Conservation (phyloP, 495 filamentous ascomycete genomes). For the Penicillium bovifimosum region DNA sequence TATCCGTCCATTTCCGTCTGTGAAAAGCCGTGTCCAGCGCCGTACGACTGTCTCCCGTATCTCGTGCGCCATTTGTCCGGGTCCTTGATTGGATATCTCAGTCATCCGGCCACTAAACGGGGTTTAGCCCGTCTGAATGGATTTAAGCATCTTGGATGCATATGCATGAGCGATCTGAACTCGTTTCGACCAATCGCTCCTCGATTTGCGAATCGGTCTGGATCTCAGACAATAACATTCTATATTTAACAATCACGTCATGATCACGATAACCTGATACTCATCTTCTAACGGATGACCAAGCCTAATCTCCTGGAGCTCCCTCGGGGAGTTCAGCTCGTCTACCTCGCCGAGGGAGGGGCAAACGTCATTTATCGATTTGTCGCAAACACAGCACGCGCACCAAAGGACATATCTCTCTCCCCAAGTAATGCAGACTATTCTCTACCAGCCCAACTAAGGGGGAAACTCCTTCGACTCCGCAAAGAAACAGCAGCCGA, state of each 20-base stretch:
- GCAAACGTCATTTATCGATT: slow-evolving; percentile 68
- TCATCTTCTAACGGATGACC: slow-evolving; percentile 31
- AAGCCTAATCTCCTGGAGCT: slow-evolving; percentile 36
- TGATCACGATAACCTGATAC: not conserved
- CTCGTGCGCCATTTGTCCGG: not conserved
- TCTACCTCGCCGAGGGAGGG: slow-evolving; percentile 61
- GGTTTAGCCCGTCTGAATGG: slow-evolving; percentile 1
- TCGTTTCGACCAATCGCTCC: slow-evolving; percentile 3
- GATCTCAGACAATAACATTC: not conserved
- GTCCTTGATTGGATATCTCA: not conserved
- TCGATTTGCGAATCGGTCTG: not conserved
- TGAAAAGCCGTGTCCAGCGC: not conserved
- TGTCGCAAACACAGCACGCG: slow-evolving; percentile 20
- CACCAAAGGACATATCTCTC: slow-evolving; percentile 7
- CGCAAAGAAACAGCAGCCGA: slow-evolving; percentile 57
- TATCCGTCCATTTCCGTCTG: not conserved
- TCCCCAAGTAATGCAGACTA: slow-evolving; percentile 6
- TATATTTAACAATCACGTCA: not conserved
- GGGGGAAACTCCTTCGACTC: slow-evolving; percentile 57
- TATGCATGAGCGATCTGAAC: slow-evolving; percentile 7
- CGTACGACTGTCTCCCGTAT: not conserved
- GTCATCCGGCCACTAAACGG: not conserved
- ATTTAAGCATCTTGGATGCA: slow-evolving; percentile 3
- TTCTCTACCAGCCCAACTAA: slow-evolving; percentile 24
- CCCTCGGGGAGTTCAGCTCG: slow-evolving; percentile 37